Conservation (phyloP, 345 rosid genomes). For the Eucalyptus marginata region DNA sequence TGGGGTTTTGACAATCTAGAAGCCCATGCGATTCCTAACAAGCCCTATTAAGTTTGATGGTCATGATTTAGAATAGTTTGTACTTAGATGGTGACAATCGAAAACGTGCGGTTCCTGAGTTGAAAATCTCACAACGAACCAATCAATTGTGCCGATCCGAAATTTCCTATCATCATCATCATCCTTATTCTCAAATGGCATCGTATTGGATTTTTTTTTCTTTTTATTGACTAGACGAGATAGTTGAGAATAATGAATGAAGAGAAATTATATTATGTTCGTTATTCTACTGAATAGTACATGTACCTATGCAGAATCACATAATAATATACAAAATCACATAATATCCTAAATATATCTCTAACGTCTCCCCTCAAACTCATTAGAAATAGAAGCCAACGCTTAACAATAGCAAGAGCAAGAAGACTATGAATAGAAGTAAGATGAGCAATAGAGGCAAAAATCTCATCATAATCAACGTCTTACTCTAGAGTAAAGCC, state of each 20-base stretch:
- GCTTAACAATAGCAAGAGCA: not conserved
- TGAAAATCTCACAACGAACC: not conserved
- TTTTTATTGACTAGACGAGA: not conserved
- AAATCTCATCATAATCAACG: not conserved
- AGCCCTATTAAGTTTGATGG: not conserved
- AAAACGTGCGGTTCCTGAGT: not conserved
- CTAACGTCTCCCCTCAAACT: not conserved
- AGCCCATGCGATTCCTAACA: not conserved
- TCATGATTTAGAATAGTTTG: not conserved
- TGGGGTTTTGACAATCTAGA: not conserved
- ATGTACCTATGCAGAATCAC: no score
- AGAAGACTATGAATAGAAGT: not conserved
- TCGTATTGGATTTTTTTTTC: not conserved
- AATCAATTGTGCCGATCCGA: no score
- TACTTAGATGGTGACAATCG: not conserved
- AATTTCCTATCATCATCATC: not conserved
- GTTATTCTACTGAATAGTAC: no score
- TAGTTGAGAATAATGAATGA: no score
- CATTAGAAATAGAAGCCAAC: not conserved
- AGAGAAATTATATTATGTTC: no score
- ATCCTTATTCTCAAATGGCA: not conserved
- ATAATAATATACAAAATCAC: not conserved
- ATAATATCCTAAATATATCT: no score
- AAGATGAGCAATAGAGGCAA: not conserved
- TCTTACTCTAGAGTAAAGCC: not conserved